Evolutionary conservation across 2,329 filamentous ascomycete species (phyloP), one percentile per base, ranked within the genome.

Genomic region (Fusarium mundagurra): DNA sequence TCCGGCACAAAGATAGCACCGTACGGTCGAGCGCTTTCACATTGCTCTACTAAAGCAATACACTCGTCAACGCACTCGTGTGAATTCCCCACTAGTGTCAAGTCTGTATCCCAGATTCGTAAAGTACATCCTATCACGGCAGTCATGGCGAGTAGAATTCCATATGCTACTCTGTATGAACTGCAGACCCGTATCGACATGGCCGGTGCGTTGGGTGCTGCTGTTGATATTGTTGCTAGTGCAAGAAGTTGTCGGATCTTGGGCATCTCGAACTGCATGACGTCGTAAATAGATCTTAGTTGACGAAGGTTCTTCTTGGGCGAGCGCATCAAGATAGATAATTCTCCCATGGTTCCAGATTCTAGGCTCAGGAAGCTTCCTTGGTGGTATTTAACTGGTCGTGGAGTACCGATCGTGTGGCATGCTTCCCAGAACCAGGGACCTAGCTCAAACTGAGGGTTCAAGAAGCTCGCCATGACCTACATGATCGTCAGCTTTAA

Each of bases 341-440:
- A 10, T 8, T 77, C 65, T 4, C 66, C 76, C 18, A 72, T 44
- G 5, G 71, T 73, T 4, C 41, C 55, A 2, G 67, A 51, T 6
- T 78, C 76, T 5, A 78, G 41, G 2, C 65, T 73, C 4, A 72
- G 7, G 22, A 78, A 74, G 34, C 57, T 63, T n/a, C 71, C 67
- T 41, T 71, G 67, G 3, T 71, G 50, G 16, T 75, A 76, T 12
- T 50, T 57, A 16, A 71, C 45, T 5, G 76, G 74, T 0, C 76
- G 67, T 7, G 64, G 62, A 7, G 43, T 71, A 9, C 59, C 55
- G 39, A 58, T 58, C 1, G 29, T n/a, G 14, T 54, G 53, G 5
- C 71, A 74, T 6, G 71, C 71, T 36, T 78, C 63, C 75, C 75
- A 78, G 39, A 78, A 78, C 76, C 76, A 78, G 2, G 57, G 47